A percentile compares a stretch with the other conserved stretches of the same genome.
These are phyloP conservation scores for Luvunga scandens DNA, from an alignment of 345 rosid genomes.

Conservation along the genomic window DNA sequence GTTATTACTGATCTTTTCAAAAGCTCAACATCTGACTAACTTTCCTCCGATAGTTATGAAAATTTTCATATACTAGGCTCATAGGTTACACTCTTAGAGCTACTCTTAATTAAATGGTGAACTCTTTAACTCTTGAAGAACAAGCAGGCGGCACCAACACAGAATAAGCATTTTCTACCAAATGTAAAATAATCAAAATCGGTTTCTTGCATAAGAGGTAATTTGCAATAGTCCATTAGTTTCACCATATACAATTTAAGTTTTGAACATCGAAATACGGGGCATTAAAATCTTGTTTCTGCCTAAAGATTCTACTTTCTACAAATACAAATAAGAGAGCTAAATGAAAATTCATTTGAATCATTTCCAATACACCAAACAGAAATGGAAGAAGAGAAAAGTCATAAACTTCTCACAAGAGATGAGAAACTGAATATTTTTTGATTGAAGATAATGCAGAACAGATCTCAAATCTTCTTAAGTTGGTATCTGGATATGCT, in stretches of 20 bases:
- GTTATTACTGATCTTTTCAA: not conserved
- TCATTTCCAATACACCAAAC: not conserved
- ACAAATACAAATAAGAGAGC: not conserved
- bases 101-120: not conserved
- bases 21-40: not conserved
- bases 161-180: not conserved
- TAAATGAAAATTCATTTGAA: not conserved
- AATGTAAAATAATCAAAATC: not conserved
- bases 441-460: not conserved
- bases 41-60: not conserved
- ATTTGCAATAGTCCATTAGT: not conserved
- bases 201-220: not conserved
- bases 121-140: not conserved
- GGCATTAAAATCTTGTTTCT: not conserved
- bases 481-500: slow-evolving; percentile 40
- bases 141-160: not conserved
- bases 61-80: not conserved
- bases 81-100: not conserved
- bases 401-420: slow-evolving; percentile 30
- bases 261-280: not conserved
- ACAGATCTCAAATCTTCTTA: slow-evolving; percentile 10
- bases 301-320: not conserved
- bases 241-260: not conserved
- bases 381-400: not conserved
- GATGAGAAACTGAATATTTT: slow-evolving; percentile 27